These are phyloP conservation scores for Chloropicon primus DNA, from an alignment of 139 green algal species.

Conservation along the genomic window DNA sequence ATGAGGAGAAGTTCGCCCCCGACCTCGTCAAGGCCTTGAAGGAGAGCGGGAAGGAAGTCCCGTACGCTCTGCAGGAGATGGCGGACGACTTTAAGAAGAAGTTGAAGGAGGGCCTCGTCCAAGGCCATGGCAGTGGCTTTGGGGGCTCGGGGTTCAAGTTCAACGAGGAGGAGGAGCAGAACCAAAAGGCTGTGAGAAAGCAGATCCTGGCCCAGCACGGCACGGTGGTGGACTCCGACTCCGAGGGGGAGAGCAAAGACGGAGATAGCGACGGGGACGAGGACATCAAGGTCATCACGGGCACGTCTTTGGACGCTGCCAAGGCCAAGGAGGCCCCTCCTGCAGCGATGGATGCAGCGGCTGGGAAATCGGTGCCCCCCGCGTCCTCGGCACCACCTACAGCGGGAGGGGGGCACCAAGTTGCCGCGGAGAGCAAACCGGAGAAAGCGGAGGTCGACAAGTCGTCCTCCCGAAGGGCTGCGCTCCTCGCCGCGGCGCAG, in stretches of 20 bases:
- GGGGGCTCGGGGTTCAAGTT: conserved; percentile 95
- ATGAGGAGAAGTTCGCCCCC: conserved; percentile 81
- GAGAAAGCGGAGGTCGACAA: background rate
- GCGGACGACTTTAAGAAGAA: conserved; percentile 61
- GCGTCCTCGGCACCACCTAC: too few relatives aligned
- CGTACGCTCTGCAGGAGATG: conserved; percentile 52
- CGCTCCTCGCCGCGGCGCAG: conserved; percentile 39
- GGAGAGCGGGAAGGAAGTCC: conserved; percentile 59
- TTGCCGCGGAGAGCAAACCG: too few relatives aligned
- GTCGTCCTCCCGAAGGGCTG: conserved; percentile 12
- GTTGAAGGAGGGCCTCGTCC: conserved; percentile 53
- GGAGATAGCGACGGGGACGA: background rate
- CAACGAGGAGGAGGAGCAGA: conserved; percentile 68
- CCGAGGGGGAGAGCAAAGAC: background rate
- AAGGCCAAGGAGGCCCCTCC: too few relatives aligned
- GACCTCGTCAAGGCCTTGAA: conserved; percentile 89
- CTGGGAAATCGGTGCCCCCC: too few relatives aligned
- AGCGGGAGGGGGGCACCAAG: too few relatives aligned
- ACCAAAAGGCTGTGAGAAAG: conserved; percentile 18
- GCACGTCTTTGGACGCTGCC: background rate
- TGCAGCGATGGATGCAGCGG: too few relatives aligned
- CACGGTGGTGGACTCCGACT: background rate
- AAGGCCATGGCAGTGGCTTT: conserved; percentile 69
- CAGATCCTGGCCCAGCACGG: background rate
- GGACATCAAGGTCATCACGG: background rate